Evolutionary conservation across 768 basidiomycete genomes (phyloP).

Genomic region (Auriscalpium orientale): DNA sequence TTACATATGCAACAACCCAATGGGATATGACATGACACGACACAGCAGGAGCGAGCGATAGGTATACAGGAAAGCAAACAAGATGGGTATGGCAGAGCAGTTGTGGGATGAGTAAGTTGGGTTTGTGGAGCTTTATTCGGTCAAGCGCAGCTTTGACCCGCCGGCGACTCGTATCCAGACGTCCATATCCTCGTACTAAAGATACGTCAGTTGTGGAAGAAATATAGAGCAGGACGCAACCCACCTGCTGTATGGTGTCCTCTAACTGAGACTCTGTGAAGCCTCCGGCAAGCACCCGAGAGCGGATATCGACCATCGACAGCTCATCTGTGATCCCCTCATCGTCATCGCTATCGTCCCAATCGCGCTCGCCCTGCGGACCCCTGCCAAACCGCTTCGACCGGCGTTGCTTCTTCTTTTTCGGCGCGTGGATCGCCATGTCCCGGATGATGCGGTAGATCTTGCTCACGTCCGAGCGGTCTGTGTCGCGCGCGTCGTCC

Average conservation of each 20-base stretch:
- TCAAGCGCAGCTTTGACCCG: slow-evolving; percentile 72
- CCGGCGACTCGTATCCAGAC: slow-evolving; percentile 80
- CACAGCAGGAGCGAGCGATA: neutral
- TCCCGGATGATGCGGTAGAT: slow-evolving; percentile 89
- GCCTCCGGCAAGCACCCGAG: slow-evolving; percentile 76
- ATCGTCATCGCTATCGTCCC: slow-evolving; percentile 61
- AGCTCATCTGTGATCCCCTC: slow-evolving; percentile 55
- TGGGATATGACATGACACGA: slow-evolving; percentile 1
- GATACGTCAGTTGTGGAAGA: slow-evolving; percentile 1
- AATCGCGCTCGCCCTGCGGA: slow-evolving; percentile 63
- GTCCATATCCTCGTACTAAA: slow-evolving; percentile 81
- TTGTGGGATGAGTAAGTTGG: no score
- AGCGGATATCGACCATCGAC: slow-evolving; percentile 81
- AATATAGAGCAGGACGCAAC: slow-evolving; percentile 20
- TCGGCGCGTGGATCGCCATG: slow-evolving; percentile 47
- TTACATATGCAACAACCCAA: neutral
- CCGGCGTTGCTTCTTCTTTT: slow-evolving; percentile 36
- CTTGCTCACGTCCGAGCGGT: slow-evolving; percentile 73
- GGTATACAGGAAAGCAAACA: no score
- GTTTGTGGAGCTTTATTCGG: slow-evolving; percentile 17
- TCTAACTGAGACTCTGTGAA: slow-evolving; percentile 89
- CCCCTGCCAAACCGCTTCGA: slow-evolving; percentile 46
- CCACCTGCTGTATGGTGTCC: slow-evolving; percentile 74
- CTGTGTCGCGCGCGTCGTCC: slow-evolving; percentile 59
- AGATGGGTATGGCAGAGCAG: no score